These are phyloP conservation scores for Smittium culicis DNA, from an alignment of 371 early-diverging fungal species.

Conservation along the genomic window DNA sequence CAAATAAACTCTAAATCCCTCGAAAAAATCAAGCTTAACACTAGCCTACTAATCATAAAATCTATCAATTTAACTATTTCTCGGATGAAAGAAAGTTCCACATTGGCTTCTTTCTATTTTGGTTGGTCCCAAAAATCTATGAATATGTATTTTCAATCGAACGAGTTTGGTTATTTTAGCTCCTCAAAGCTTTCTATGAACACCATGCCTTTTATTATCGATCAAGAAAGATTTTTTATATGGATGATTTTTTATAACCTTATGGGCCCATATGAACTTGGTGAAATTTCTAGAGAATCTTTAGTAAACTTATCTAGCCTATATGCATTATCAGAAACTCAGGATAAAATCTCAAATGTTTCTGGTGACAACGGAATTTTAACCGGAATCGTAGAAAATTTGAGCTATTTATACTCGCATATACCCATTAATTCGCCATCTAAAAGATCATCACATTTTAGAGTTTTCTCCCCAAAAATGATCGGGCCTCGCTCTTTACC, in stretches of 20 bases:
- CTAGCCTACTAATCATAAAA: too few species aligned
- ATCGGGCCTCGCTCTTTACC: neutral
- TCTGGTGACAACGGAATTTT: neutral
- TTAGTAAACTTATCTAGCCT: slow-evolving; percentile 17
- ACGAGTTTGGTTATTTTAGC: too few species aligned
- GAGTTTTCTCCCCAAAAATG: slow-evolving; percentile 13
- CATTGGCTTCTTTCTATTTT: too few species aligned
- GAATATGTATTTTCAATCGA: too few species aligned
- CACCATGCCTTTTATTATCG: too few species aligned
- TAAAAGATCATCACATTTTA: slow-evolving; percentile 15
- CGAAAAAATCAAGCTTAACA: too few species aligned
- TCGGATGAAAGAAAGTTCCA: too few species aligned
- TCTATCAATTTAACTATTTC: too few species aligned
- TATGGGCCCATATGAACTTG: slow-evolving; percentile 23
- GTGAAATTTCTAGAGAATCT: slow-evolving; percentile 26
- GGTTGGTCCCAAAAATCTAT: too few species aligned
- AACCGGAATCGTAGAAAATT: slow-evolving; percentile 24
- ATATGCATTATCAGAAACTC: neutral
- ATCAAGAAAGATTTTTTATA: slow-evolving; percentile 24
- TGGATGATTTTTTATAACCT: slow-evolving; percentile 24
- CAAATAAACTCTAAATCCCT: too few species aligned
- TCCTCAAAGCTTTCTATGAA: too few species aligned
- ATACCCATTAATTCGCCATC: slow-evolving; percentile 23
- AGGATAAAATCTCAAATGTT: neutral
- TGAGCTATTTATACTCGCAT: slow-evolving; percentile 26